Conservation (phyloP, 2,329 filamentous ascomycete genomes). For the Paracamarosporium sp. region DNA sequence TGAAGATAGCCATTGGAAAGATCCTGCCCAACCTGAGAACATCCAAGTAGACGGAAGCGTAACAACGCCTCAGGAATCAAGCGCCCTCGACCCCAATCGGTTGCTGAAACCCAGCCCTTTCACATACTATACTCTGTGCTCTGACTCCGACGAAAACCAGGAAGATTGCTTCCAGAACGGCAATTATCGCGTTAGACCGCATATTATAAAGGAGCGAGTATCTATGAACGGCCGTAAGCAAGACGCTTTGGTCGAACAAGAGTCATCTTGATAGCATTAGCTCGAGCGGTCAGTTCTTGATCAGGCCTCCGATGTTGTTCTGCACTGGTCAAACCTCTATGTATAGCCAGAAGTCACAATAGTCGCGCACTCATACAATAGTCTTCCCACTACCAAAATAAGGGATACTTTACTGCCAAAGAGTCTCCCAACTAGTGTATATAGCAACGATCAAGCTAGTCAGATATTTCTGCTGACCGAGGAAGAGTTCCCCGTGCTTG, state of each 20-base stretch:
- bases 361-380: too few relatives aligned
- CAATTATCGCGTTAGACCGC: constrained; percentile 2
- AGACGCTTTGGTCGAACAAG: neutral
- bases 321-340: too few relatives aligned
- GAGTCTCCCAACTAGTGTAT: too few relatives aligned
- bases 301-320: too few relatives aligned
- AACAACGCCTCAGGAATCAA: neutral
- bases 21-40: neutral
- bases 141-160: neutral
- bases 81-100: too few relatives aligned
- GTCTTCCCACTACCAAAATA: too few relatives aligned
- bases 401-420: too few relatives aligned
- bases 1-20: constrained; percentile 6
- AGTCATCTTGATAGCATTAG: neutral
- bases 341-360: too few relatives aligned
- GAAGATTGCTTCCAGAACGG: constrained; percentile 3
- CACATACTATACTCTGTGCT: neutral
- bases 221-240: neutral
- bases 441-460: too few relatives aligned
- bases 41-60: neutral
- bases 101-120: too few relatives aligned
- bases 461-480: too few relatives aligned
- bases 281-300: neutral
- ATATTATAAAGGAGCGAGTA: neutral
- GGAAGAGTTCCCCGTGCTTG: too few relatives aligned